Evolutionary conservation across 2,329 filamentous ascomycete genomes (phyloP), one percentile per base, ranked within the genome.

Genomic region (Arthrobotrys pseudoclavata): DNA sequence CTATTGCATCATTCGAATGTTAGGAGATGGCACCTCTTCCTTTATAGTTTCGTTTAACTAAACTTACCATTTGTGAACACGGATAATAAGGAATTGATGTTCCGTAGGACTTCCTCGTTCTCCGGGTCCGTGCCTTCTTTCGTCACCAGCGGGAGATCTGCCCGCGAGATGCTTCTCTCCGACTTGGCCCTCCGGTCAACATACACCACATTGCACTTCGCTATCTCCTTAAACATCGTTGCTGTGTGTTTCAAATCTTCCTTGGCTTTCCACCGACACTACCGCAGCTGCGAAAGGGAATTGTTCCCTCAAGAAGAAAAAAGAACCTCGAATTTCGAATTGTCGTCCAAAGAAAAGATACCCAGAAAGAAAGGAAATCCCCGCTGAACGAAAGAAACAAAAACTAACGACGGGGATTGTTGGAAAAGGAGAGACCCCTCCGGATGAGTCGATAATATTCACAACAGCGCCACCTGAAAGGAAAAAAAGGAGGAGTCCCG

Each of bases 1-100:
- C 37, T 60, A 69, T 61, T 79, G 7, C 3, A 60, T 42, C 20
- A 42, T 26, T 40, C 82, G 72, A 82, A 81, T 68, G 57, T 66
- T 29, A 64, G 79, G 60, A 70, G 55, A 37, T 18, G 12, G 34
- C 12, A 2, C 26, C 22, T 18, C 50, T 45, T 20, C 18, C 20
- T 26, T n/a, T 18, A 7, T 48, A 37, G 22, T 26, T 26, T n/a
- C 34, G 75, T 70, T 72, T 20, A 52, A 24, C 24, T 47, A 50
- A 57, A 82, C 85, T 79, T 83, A 88, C 87, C 87, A 85, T 87
- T 85, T 81, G 85, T 86, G 81, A 88, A 88, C 29, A 86, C 84
- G 37, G 83, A 84, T 55, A 89, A 81, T 64, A 89, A 82, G 20
- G 84, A 83, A 74, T 85, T 84, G 31, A 88, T 81, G 82, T 88